Evolutionary conservation across 345 rosid species (phyloP).

Genomic region (Lepidium africanum): DNA sequence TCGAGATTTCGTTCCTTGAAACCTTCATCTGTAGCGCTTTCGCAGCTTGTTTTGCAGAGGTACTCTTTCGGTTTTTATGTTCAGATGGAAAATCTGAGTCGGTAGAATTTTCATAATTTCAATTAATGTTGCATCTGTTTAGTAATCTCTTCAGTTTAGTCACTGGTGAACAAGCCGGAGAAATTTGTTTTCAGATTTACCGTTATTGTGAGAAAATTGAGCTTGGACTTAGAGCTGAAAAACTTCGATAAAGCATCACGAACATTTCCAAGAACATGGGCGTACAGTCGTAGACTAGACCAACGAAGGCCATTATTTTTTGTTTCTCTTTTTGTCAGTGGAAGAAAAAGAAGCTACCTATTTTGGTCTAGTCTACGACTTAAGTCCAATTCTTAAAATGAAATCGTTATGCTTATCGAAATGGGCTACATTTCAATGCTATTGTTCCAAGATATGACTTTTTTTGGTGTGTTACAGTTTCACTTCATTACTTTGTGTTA

Average conservation of each 20-base stretch:
- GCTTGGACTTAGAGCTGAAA: neutral
- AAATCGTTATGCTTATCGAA: neutral
- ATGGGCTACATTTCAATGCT: neutral
- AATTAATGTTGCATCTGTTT: neutral
- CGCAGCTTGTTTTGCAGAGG: constrained; percentile 99
- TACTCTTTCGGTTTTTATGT: constrained; percentile 7
- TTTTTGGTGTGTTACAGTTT: neutral
- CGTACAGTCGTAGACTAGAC: too few species aligned
- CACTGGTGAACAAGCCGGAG: neutral
- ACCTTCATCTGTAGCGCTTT: constrained; percentile 89
- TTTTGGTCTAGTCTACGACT: constrained; percentile 3
- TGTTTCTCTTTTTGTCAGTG: neutral
- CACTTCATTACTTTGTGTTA: neutral
- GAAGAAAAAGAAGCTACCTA: neutral
- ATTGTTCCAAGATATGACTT: neutral
- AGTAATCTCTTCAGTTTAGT: neutral
- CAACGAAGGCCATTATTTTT: too few species aligned
- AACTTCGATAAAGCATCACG: too few species aligned
- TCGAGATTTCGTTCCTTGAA: constrained; percentile 74
- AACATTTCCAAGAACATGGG: too few species aligned
- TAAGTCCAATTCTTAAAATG: neutral
- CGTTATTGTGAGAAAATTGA: neutral
- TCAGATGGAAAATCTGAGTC: neutral
- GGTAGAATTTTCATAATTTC: neutral
- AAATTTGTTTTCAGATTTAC: neutral